Conservation (phyloP, 2,329 filamentous ascomycete genomes). For the Diplodia sapinea region DNA sequence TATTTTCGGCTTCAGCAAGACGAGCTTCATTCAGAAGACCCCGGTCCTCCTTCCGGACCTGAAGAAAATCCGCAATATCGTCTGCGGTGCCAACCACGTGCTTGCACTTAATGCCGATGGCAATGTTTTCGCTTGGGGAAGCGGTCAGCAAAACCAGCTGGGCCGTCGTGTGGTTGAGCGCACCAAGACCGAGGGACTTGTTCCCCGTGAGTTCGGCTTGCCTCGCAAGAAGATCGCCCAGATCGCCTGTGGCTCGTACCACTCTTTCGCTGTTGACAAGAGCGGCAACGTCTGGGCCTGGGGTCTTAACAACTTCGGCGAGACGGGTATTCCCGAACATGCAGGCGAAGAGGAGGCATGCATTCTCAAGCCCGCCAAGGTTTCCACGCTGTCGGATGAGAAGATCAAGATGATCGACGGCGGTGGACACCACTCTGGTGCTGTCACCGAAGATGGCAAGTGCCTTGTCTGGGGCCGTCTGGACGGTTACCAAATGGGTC, state of each 20-base stretch:
- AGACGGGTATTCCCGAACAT: slow-evolving; percentile 71
- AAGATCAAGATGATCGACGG: slow-evolving; percentile 73
- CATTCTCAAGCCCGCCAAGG: slow-evolving; percentile 68
- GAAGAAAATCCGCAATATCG: slow-evolving; percentile 68
- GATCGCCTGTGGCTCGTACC: slow-evolving; percentile 75
- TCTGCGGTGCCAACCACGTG: slow-evolving; percentile 73
- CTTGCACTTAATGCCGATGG: slow-evolving; percentile 70
- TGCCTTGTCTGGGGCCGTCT: slow-evolving; percentile 66
- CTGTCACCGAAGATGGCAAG: slow-evolving; percentile 59
- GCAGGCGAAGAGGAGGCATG: slow-evolving; percentile 73
- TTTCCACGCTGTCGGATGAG: slow-evolving; percentile 67
- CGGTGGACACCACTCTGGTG: slow-evolving; percentile 76
- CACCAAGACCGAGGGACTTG: slow-evolving; percentile 59
- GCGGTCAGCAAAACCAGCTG: slow-evolving; percentile 73
- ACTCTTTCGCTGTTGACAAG: slow-evolving; percentile 76
- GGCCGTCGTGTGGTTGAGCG: slow-evolving; percentile 69
- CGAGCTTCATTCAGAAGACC: slow-evolving; percentile 46
- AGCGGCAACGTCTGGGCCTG: slow-evolving; percentile 76
- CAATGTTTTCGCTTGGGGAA: slow-evolving; percentile 73
- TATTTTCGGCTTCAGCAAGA: slow-evolving; percentile 67
- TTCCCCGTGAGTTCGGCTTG: slow-evolving; percentile 63
- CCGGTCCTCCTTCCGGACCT: slow-evolving; percentile 65
- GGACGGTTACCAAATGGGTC: slow-evolving; percentile 62
- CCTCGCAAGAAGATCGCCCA: slow-evolving; percentile 61
- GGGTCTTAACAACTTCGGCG: slow-evolving; percentile 87